phyloP scores from a whole-genome alignment of 2,329 filamentous ascomycete species.

The Sarocladium brachiariae region DNA sequence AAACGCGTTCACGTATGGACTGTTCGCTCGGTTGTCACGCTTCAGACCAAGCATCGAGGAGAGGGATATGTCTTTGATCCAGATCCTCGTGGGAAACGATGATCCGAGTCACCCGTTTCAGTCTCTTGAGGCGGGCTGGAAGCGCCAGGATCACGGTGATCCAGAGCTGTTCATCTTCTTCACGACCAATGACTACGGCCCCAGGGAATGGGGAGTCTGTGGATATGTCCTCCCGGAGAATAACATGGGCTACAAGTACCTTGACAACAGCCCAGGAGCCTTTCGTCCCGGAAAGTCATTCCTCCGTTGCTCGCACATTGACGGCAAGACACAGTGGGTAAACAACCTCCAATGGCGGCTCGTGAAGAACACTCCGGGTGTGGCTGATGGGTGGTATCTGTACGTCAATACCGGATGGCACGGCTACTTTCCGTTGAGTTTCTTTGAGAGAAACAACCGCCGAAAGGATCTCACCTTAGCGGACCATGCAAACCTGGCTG shows the following conservation, averaged over 20 bases:
- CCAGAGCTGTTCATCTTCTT: not conserved
- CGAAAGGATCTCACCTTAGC: not conserved
- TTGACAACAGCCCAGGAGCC: not conserved
- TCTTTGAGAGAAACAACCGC: not conserved
- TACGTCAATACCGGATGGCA: not conserved
- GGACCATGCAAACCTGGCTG: not conserved
- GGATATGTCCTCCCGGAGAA: not conserved
- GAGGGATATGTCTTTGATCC: not conserved
- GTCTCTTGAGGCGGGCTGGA: not conserved
- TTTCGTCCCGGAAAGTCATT: not conserved
- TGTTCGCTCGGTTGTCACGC: not conserved
- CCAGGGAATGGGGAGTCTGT: not conserved
- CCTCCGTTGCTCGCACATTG: not conserved
- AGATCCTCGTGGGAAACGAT: not conserved
- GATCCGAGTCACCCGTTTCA: not conserved
- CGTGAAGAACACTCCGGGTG: not conserved
- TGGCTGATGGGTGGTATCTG: not conserved
- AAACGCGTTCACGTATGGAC: not conserved
- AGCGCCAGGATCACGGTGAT: not conserved
- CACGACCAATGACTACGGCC: not conserved
- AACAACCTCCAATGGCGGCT: not conserved
- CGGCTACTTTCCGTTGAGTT: not conserved
- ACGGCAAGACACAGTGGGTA: not conserved
- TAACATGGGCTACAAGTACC: not conserved
- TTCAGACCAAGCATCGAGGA: not conserved